Conservation (phyloP, 139 green algal species). For the Chlamydomonas schloesseri region DNA sequence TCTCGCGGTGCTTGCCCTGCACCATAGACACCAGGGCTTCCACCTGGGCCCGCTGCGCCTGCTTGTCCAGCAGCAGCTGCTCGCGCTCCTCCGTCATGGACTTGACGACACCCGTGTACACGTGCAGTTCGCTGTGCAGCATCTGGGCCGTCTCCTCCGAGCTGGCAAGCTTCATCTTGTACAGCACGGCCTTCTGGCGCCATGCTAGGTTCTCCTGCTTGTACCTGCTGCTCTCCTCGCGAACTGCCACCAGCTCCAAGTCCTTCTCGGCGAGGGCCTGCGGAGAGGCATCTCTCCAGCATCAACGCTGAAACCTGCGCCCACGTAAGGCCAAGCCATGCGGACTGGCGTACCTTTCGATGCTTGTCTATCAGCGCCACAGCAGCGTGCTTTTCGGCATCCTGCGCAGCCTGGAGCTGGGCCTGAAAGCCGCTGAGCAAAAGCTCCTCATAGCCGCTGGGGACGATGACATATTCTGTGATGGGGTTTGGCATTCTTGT, state of each 20-base stretch:
- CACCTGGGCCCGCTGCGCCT: conserved; percentile 14
- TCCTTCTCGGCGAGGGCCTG: not conserved
- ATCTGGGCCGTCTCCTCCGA: conserved; percentile 51
- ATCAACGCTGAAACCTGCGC: no score
- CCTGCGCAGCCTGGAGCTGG: not conserved
- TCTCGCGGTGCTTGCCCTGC: conserved; percentile 12
- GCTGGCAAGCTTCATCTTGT: conserved; percentile 55
- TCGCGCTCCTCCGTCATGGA: not conserved
- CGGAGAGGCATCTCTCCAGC: no score
- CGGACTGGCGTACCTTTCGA: conserved; percentile 3
- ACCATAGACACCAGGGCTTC: not conserved
- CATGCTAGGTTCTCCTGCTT: conserved; percentile 46
- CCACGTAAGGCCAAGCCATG: no score
- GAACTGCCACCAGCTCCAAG: not conserved
- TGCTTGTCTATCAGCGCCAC: not conserved
- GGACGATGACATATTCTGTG: not conserved
- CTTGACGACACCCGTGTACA: not conserved
- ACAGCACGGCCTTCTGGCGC: conserved; percentile 51
- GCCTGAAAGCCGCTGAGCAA: not conserved
- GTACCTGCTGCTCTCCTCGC: not conserved
- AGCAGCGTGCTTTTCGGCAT: not conserved
- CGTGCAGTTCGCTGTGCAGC: not conserved
- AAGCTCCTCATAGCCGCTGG: not conserved
- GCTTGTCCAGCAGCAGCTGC: not conserved
- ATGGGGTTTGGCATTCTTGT: no score